These are phyloP conservation scores for Brassica napus DNA, from an alignment of 345 rosid genomes.

Conservation along the genomic window DNA sequence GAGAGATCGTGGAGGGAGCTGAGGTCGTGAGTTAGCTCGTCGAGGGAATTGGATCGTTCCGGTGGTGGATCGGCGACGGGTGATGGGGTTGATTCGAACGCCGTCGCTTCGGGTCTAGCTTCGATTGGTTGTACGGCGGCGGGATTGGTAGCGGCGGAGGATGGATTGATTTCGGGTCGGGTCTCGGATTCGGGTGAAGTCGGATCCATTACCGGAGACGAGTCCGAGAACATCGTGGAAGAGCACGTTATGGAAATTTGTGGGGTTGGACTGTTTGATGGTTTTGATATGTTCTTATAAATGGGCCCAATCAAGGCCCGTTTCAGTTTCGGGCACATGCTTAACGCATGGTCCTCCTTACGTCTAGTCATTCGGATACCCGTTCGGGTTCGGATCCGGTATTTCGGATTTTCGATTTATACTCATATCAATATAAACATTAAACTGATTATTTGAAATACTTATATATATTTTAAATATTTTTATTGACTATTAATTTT, in stretches of 20 bases:
- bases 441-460: too few relatives aligned
- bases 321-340: not conserved
- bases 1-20: constrained; percentile 83
- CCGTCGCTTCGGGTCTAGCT: constrained; percentile 7
- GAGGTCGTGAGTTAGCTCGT: constrained; percentile 77
- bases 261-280: not conserved
- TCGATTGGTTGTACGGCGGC: not conserved
- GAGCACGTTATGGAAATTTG: not conserved
- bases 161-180: constrained; percentile 22
- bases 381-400: too few relatives aligned
- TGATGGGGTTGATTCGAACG: constrained; percentile 3
- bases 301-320: constrained; percentile 1
- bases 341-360: not conserved
- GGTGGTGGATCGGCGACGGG: constrained; percentile 47
- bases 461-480: too few relatives aligned
- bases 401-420: too few relatives aligned
- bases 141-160: constrained; percentile 23
- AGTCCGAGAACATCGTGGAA: constrained; percentile 32
- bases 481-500: too few relatives aligned
- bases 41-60: constrained; percentile 54
- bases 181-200: constrained; percentile 31
- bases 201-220: constrained; percentile 31
- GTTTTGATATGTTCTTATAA: not conserved
- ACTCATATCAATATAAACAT: too few relatives aligned
- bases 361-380: too few relatives aligned